A percentile compares a stretch with the other conserved stretches of the same genome.
Evolutionary conservation across 768 basidiomycete genomes (phyloP).

Genomic region (Naganishia kalamii): DNA sequence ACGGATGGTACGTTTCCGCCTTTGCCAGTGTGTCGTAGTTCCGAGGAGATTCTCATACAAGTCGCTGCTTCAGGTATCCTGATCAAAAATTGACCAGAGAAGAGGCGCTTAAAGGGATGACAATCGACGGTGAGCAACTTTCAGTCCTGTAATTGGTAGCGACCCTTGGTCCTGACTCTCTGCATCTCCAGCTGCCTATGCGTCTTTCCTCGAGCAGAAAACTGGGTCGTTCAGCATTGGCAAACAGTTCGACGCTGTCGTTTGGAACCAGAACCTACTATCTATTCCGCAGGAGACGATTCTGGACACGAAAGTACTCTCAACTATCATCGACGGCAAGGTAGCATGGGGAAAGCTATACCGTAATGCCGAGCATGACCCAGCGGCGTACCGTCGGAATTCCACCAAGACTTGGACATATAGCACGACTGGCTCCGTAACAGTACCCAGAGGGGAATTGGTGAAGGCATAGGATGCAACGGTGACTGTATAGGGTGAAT

Average conservation of each 20-base stretch:
- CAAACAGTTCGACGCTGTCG: constrained; percentile 80
- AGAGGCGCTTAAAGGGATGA: constrained; percentile 77
- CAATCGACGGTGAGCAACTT: constrained; percentile 54
- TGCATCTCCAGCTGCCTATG: constrained; percentile 61
- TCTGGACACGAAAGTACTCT: constrained; percentile 58
- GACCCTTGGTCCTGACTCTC: not conserved
- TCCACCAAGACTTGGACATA: not conserved
- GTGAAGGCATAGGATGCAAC: too few species aligned
- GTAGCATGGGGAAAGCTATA: constrained; percentile 49
- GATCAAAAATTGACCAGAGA: constrained; percentile 66
- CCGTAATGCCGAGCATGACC: not conserved
- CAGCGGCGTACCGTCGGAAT: not conserved
- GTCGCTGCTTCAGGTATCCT: constrained; percentile 58
- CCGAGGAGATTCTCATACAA: too few species aligned
- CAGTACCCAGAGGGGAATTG: too few species aligned
- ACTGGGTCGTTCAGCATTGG: constrained; percentile 68
- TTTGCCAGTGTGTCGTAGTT: too few species aligned
- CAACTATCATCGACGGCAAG: constrained; percentile 70
- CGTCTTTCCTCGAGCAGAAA: constrained; percentile 65
- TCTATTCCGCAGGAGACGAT: constrained; percentile 58
- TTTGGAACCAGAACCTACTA: constrained; percentile 77
- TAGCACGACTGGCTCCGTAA: too few species aligned
- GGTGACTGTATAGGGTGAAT: too few species aligned
- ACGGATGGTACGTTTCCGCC: constrained; percentile 58
- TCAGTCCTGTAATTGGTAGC: not conserved